These are phyloP conservation scores for Camellia lanceoleosa DNA, from an alignment of 148 eudicot species.

Conservation along the genomic window DNA sequence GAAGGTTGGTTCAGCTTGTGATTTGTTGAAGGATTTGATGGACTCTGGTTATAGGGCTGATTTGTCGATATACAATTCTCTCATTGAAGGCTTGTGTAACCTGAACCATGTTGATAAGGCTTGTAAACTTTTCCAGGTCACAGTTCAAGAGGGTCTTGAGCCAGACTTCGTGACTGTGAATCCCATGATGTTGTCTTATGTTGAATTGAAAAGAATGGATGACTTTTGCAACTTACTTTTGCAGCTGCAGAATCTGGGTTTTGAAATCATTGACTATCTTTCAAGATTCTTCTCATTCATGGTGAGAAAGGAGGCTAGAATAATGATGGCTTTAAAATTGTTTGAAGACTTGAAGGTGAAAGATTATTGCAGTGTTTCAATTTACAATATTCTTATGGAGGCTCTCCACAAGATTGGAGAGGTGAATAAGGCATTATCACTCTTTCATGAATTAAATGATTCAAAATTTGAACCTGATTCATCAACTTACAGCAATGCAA, in stretches of 20 bases:
- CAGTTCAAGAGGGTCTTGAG: slow-evolving; percentile 67
- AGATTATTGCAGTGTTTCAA: slow-evolving; percentile 54
- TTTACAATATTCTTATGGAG: slow-evolving; percentile 66
- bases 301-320: slow-evolving; percentile 44
- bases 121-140: slow-evolving; percentile 54
- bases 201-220: slow-evolving; percentile 59
- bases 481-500: slow-evolving; percentile 54
- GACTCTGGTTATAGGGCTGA: slow-evolving; percentile 89
- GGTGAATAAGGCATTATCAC: slow-evolving; percentile 51
- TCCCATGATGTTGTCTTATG: slow-evolving; percentile 61
- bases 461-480: slow-evolving; percentile 60
- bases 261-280: slow-evolving; percentile 44
- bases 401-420: slow-evolving; percentile 53
- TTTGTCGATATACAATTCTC: slow-evolving; percentile 68
- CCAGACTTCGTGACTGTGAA: slow-evolving; percentile 67
- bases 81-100: slow-evolving; percentile 69
- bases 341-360: slow-evolving; percentile 53
- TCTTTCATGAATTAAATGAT: slow-evolving; percentile 55
- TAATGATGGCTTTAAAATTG: slow-evolving; percentile 46
- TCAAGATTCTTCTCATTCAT: slow-evolving; percentile 53
- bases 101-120: slow-evolving; percentile 59
- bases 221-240: slow-evolving; percentile 60
- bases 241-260: slow-evolving; percentile 63
- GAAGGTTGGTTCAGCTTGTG: slow-evolving; percentile 72
- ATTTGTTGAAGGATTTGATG: slow-evolving; percentile 73